A percentile compares a stretch with the other conserved stretches of the same genome.
Evolutionary conservation across 2,329 filamentous ascomycete genomes (phyloP).

Genomic region (Fusarium incarnatum): DNA sequence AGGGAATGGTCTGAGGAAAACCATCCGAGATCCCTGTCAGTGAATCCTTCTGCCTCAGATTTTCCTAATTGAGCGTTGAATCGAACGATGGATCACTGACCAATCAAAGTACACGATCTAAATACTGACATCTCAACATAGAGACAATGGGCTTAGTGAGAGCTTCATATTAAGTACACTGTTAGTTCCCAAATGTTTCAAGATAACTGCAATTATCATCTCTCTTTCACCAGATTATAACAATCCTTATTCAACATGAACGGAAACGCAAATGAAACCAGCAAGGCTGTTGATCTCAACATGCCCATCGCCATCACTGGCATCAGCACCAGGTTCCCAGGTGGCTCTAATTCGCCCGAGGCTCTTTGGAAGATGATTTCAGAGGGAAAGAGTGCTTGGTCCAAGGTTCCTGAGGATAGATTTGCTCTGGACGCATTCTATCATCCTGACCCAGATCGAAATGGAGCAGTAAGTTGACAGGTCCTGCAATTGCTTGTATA

Average conservation of each 20-base stretch:
- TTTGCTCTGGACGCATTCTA: not conserved
- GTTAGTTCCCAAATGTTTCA: not conserved
- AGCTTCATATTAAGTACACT: not conserved
- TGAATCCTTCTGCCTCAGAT: not conserved
- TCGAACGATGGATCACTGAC: not conserved
- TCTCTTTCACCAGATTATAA: not conserved
- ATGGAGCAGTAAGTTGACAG: not conserved
- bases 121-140: not conserved
- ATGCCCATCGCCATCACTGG: constrained; percentile 5
- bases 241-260: constrained; percentile 9
- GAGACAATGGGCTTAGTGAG: not conserved
- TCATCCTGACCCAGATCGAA: not conserved
- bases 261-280: not conserved
- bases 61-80: not conserved
- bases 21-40: not conserved
- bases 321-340: not conserved
- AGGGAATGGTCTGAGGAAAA: not conserved
- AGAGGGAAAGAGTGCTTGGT: not conserved
- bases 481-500: too few relatives aligned
- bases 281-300: not conserved
- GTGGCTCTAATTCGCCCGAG: not conserved
- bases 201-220: too few relatives aligned
- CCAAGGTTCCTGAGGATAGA: not conserved
- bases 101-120: not conserved
- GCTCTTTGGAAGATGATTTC: not conserved